A percentile compares a stretch with the other conserved stretches of the same genome.
These are phyloP conservation scores for Cytospora chrysosperma DNA, from an alignment of 2,329 filamentous ascomycete genomes.

Conservation along the genomic window DNA sequence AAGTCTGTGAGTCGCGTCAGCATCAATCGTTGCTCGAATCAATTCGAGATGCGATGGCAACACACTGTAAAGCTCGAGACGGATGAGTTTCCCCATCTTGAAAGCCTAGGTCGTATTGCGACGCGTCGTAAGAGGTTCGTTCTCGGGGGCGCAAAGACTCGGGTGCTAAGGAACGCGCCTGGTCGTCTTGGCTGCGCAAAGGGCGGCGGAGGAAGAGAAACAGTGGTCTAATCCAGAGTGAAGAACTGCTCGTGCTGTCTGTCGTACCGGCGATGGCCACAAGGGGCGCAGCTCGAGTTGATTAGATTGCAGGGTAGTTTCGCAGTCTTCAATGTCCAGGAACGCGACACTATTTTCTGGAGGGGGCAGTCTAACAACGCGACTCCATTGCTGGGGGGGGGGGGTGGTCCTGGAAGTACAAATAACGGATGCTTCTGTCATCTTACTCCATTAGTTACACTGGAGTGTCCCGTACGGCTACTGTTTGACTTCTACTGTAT, in stretches of 20 bases:
- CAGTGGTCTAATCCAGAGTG: background rate
- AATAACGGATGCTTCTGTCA: background rate
- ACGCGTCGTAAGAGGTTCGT: constrained; percentile 13
- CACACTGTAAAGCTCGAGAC: constrained; percentile 90
- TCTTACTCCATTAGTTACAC: background rate
- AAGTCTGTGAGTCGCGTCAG: constrained; percentile 65
- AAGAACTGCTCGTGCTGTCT: background rate
- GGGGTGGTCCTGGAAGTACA: constrained; percentile 11
- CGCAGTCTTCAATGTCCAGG: background rate
- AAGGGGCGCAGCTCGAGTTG: constrained; percentile 3
- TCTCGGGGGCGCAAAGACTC: constrained; percentile 3
- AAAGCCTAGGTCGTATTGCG: constrained; percentile 27
- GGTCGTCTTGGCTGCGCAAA: background rate
- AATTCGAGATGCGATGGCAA: constrained; percentile 25
- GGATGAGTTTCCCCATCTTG: constrained; percentile 93
- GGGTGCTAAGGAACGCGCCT: background rate
- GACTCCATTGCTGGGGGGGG: background rate
- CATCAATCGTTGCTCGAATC: background rate
- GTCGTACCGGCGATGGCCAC: constrained; percentile 9
- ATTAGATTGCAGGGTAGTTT: constrained; percentile 2
- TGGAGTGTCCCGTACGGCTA: no score
- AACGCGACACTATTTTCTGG: constrained; percentile 20
- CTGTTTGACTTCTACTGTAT: no score
- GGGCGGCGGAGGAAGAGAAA: background rate
- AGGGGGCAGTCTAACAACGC: constrained; percentile 16